Base-by-base conservation (phyloP, 2,329 filamentous ascomycete genomes). In the Alternaria longipes region DNA sequence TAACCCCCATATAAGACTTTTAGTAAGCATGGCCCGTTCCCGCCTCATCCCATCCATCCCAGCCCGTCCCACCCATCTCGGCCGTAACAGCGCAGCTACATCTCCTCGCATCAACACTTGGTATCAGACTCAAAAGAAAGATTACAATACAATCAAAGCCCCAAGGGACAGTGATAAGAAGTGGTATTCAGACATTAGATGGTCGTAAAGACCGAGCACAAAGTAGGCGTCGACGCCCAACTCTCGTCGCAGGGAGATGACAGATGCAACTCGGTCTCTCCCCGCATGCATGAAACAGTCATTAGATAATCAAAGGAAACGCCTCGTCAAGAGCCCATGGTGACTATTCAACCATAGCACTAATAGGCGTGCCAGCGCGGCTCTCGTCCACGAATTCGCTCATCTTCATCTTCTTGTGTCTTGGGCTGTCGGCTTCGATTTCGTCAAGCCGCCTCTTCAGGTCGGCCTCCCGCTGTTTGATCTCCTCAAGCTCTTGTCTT, bases 391-490 rank as follows among this genome's bases (percentile, higher is more conserved):
- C 81, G 58, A 84, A 79, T 63, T 87, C 85, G 64, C 84, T 84
- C 56, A 88, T 78, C 57, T 84, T 82, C 77, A 86, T 85, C 74
- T 83, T 84, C 79, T 87, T 88, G 61, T 84, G 81, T 28, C 80
- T 77, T 45, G 84, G 84, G 64, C 84, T 84, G 40, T 79, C 77
- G 18, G 65, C 71, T 52, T 80, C 78, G 18, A 78, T 60, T 56
- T 96, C 92, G 59, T 92, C 90, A n/a, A 97, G 83, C 52, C 91
- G 88, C 52, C 91, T 86, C 81, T 96, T 96, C 38, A 97, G 84
- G 59, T 90, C 91, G 60, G 93, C 91, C 78, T 96, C 93, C 36
- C 92, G 86, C 53, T 88, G 86, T 70, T 93, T 90, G 47, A 90
- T 89, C 53, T 94, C 91, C 32, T 96, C 91, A 6, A 90, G 80